Base-by-base conservation (phyloP, 306 rosid genomes). In the Quercus rubra region DNA sequence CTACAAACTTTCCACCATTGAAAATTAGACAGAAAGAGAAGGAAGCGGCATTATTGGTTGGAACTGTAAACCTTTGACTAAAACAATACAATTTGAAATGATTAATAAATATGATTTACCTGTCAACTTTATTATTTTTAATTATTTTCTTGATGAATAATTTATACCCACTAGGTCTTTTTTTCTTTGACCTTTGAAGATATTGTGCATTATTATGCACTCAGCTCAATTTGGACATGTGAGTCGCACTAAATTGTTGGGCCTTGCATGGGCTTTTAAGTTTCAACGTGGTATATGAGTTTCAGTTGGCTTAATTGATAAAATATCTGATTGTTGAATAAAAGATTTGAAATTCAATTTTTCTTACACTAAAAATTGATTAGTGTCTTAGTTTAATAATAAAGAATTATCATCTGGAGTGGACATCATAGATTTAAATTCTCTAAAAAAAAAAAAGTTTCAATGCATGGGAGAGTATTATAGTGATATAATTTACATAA, bases 301-400 rank as follows among this genome's bases (percentile, higher is more conserved):
- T 38, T 0, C n/a, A 62, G 19, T 27, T 62, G 5, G 35, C 1
- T 41, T 41, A 41, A 41, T 0, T 41, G 0, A 1, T 41, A 41
- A 41, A 41, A 0, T 41, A 1, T 41, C 0, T 41, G 0, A 41
- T 7, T 2, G 11, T 7, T 38, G 0, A 38, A 38, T 2, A 41
- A 41, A 3, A 41, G 1, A 41, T 8, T 8, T 41, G 1, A 2
- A 0, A 8, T 2, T 7, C 1, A 41, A 8, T 41, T 1, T 41
- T 0, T 2, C 12, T 1, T 41, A 8, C 1, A 41, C 1, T 0
- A 41, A 41, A 41, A 41, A 41, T 2, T 2, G 0, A 41, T 9
- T 41, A 0, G 12, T 41, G 0, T 8, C 0, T 7, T 41, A 0
- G 11, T 41, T 0, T 8, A 8, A 41, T 8, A 0, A 41, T 41